Percentiles rank a stretch among this genome's conserved stretches.
Evolutionary conservation across 768 basidiomycete genomes (phyloP).

Genomic region (Tricholoma sp.): DNA sequence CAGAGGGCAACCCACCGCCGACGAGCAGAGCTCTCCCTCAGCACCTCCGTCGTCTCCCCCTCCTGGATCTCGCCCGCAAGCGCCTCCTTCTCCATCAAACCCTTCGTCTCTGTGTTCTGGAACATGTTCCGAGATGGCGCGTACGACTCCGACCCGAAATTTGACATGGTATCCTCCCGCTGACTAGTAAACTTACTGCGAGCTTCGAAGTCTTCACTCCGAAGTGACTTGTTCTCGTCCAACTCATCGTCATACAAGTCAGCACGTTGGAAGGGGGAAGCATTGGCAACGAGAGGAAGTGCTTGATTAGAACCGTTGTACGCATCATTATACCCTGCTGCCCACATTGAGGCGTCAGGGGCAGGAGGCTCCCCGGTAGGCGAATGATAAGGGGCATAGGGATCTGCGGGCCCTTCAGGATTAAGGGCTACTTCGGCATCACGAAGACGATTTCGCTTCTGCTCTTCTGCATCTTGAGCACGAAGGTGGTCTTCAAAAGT

Average conservation of each 20-base stretch:
- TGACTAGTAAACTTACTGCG: constrained; percentile 74
- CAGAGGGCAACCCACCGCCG: constrained; percentile 85
- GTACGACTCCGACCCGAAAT: constrained; percentile 88
- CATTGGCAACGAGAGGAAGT: constrained; percentile 79
- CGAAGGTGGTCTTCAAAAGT: constrained; percentile 84
- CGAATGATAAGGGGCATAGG: constrained; percentile 72
- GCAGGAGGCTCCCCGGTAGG: constrained; percentile 36
- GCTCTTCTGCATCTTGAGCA: constrained; percentile 79
- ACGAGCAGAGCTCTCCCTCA: constrained; percentile 78
- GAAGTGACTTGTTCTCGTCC: constrained; percentile 69
- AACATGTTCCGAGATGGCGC: constrained; percentile 97
- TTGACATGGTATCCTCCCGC: constrained; percentile 72
- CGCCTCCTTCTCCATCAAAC: constrained; percentile 72
- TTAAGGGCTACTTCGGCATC: constrained; percentile 68
- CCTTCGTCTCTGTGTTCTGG: constrained; percentile 73
- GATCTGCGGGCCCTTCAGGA: constrained; percentile 53
- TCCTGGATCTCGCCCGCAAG: constrained; percentile 83
- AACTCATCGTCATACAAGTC: constrained; percentile 76
- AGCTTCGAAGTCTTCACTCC: constrained; percentile 76
- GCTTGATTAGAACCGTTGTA: constrained; percentile 63
- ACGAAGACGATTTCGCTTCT: constrained; percentile 72
- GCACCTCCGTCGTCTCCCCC: constrained; percentile 81
- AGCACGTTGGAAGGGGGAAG: constrained; percentile 76
- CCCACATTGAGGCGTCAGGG: constrained; percentile 30
- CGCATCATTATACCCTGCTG: constrained; percentile 42